Evolutionary conservation across 2,329 filamentous ascomycete species (phyloP).

Genomic region (Monosporascus sp.): DNA sequence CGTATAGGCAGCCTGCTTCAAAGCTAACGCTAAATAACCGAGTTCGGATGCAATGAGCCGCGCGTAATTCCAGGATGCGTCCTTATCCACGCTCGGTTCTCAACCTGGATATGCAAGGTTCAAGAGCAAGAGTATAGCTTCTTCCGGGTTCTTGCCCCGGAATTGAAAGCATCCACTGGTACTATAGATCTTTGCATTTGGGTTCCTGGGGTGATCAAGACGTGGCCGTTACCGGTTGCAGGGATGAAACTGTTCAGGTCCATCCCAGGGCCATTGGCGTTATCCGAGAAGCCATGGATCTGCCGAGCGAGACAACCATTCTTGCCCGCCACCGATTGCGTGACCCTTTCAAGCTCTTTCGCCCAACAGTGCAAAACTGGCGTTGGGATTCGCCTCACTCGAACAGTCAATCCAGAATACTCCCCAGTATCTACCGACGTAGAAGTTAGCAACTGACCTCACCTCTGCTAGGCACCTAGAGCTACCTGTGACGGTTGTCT

Average conservation of each 20-base stretch:
- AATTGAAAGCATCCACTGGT: constrained; percentile 6
- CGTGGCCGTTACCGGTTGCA: constrained; percentile 2
- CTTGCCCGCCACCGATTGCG: constrained; percentile 4
- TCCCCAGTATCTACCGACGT: constrained; percentile 5
- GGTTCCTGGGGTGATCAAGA: constrained; percentile 8
- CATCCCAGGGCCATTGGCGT: constrained; percentile 8
- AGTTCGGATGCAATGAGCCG: constrained; percentile 7
- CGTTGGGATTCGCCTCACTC: constrained; percentile 6
- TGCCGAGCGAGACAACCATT: constrained; percentile 6
- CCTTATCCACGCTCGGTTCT: background rate
- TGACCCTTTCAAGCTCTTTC: constrained; percentile 6
- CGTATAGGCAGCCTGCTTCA: constrained; percentile 10
- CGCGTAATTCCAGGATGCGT: constrained; percentile 2
- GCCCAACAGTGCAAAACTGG: constrained; percentile 3
- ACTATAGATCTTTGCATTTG: constrained; percentile 6
- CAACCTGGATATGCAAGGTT: constrained; percentile 5
- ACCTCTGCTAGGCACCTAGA: background rate
- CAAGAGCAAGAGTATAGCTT: constrained; percentile 7
- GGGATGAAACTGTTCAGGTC: constrained; percentile 7
- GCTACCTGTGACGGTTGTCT: constrained; percentile 5
- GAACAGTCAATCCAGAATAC: constrained; percentile 10
- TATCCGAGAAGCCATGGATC: constrained; percentile 8
- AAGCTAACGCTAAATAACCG: constrained; percentile 6
- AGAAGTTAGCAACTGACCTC: background rate
- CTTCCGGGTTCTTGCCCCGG: constrained; percentile 9